phyloP scores from a whole-genome alignment of 2,329 filamentous ascomycete species.

The Aspergillus uvarum region DNA sequence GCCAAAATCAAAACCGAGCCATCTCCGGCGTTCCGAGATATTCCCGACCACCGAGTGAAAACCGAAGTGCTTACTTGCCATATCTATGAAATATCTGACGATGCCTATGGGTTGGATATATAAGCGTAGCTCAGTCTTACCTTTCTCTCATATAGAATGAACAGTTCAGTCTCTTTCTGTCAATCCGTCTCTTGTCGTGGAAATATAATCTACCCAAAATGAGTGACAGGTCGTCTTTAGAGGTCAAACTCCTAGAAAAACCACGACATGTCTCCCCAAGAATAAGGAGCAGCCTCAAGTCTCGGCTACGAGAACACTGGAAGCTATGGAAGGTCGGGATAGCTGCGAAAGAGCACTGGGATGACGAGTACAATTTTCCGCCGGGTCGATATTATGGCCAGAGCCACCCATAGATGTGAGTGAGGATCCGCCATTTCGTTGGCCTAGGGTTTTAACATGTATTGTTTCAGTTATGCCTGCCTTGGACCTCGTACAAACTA shows the following conservation, averaged over 20 bases:
- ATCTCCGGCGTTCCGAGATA: not conserved
- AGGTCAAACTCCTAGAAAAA: not conserved
- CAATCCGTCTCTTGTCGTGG: not conserved
- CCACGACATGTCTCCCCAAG: not conserved
- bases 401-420: not conserved
- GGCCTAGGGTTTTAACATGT: no score
- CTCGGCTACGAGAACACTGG: not conserved
- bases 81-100: not conserved
- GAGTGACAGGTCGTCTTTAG: not conserved
- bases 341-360: not conserved
- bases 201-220: not conserved
- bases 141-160: not conserved
- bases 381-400: not conserved
- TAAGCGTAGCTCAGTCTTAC: not conserved
- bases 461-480: no score
- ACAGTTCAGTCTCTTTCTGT: not conserved
- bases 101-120: not conserved
- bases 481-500: no score
- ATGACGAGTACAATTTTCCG: not conserved
- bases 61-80: not conserved
- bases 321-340: not conserved
- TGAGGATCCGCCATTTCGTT: not conserved
- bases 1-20: not conserved
- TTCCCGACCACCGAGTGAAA: not conserved
- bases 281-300: not conserved